These are phyloP conservation scores for Backusella australiensis DNA, from an alignment of 192 early-diverging fungal species.

Conservation along the genomic window DNA sequence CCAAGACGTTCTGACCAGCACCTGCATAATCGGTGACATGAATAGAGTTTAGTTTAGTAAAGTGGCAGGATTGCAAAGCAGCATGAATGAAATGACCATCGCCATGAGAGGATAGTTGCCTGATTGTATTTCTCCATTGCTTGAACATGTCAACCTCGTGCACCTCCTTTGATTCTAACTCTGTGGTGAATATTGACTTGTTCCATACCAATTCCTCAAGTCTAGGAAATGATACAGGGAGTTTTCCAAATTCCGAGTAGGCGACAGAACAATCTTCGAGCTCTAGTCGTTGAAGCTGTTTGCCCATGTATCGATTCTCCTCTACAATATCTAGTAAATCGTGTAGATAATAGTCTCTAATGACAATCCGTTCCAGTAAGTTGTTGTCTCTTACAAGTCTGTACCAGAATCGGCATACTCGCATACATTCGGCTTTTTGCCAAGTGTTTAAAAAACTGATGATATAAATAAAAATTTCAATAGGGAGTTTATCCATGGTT, in stretches of 20 bases:
- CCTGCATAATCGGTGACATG: conserved; percentile 1
- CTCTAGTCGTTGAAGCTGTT: neutral
- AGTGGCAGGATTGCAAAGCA: neutral
- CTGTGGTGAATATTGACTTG: neutral
- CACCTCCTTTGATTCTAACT: neutral
- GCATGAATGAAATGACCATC: neutral
- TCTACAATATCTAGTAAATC: neutral
- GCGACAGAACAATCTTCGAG: neutral
- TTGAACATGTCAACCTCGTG: neutral
- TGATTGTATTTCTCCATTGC: neutral
- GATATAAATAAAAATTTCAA: neutral
- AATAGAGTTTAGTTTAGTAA: conserved; percentile 4
- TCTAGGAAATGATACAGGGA: neutral
- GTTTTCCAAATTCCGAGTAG: neutral
- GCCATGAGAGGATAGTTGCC: neutral
- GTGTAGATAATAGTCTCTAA: neutral
- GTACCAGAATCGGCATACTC: neutral
- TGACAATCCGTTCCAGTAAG: neutral
- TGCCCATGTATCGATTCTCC: neutral
- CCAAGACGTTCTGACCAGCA: neutral
- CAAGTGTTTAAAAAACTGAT: neutral
- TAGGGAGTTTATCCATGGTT: neutral
- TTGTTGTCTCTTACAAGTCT: neutral
- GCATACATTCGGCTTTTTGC: neutral
- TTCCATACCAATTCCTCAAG: neutral